A percentile compares a stretch with the other conserved stretches of the same genome.
Conservation (phyloP, 371 early-diverging fungal species). For the Massospora cicadina region DNA sequence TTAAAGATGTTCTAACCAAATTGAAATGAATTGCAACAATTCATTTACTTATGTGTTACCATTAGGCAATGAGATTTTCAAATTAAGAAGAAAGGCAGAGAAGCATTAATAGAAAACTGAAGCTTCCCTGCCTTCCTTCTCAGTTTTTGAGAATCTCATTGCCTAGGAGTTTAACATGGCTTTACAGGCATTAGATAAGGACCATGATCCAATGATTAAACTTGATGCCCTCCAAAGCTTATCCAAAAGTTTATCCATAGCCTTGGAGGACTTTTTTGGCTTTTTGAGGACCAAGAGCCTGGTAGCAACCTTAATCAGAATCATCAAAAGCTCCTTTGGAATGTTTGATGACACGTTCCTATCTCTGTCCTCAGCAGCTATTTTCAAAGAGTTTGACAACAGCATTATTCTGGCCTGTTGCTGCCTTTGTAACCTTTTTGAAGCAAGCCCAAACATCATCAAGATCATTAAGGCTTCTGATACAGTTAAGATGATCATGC, state of each 20-base stretch:
- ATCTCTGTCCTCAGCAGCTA: no score
- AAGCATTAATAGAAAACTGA: background rate
- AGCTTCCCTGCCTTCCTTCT: background rate
- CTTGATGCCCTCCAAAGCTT: background rate
- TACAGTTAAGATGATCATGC: slow-evolving; percentile 49
- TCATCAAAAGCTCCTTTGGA: background rate
- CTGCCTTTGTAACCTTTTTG: slow-evolving; percentile 70
- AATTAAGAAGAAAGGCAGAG: no score
- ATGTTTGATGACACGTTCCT: no score
- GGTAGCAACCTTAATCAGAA: background rate
- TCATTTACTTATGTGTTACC: background rate
- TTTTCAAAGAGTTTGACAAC: slow-evolving; percentile 20
- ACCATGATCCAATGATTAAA: background rate
- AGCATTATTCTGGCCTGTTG: slow-evolving; percentile 72
- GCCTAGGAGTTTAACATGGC: background rate
- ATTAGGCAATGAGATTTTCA: no score
- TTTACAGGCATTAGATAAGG: background rate
- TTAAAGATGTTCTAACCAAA: background rate
- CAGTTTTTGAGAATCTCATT: background rate
- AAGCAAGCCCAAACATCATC: slow-evolving; percentile 59
- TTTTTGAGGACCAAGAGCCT: background rate
- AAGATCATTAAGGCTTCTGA: slow-evolving; percentile 46
- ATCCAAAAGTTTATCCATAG: background rate
- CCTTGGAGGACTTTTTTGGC: background rate
- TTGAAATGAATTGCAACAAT: background rate